phyloP scores from a whole-genome alignment of 805 yeast species.

The Lipomyces spencermartinsiae region DNA sequence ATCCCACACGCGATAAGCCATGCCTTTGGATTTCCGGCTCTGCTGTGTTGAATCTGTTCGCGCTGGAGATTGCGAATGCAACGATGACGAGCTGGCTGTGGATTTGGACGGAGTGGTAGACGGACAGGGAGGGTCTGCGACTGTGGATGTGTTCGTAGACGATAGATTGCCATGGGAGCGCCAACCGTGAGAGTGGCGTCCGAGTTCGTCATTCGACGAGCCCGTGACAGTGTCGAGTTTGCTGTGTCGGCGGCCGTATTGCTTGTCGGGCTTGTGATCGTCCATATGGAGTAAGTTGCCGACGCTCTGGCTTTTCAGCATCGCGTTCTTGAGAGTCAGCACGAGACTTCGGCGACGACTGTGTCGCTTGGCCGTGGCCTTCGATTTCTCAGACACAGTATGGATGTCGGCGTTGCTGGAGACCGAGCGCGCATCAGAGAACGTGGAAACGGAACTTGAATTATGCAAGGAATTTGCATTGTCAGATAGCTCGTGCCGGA shows the following conservation, averaged over 20 bases:
- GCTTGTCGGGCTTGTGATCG: not conserved
- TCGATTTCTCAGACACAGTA: not conserved
- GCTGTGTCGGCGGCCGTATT: not conserved
- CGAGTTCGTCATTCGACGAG: not conserved
- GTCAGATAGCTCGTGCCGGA: constrained; percentile 27
- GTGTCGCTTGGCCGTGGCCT: not conserved
- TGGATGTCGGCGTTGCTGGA: not conserved
- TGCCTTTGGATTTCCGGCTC: constrained; percentile 9
- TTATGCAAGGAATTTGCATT: constrained; percentile 19
- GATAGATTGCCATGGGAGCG: constrained; percentile 11
- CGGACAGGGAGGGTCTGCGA: constrained; percentile 15
- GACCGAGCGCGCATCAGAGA: constrained; percentile 15
- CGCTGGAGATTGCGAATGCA: constrained; percentile 9
- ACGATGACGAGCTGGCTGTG: not conserved
- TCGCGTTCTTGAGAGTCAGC: constrained; percentile 25
- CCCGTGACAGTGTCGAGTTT: constrained; percentile 12
- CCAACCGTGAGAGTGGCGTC: not conserved
- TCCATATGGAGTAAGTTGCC: constrained; percentile 21
- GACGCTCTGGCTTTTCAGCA: constrained; percentile 26
- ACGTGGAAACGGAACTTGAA: constrained; percentile 23
- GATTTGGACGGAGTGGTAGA: constrained; percentile 18
- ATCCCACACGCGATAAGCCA: constrained; percentile 41
- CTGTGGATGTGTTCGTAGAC: not conserved
- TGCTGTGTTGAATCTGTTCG: constrained; percentile 15
- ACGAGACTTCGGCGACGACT: constrained; percentile 23